These are phyloP conservation scores for Myriosclerotinia scirpicola DNA, from an alignment of 2,329 filamentous ascomycete genomes.

Conservation along the genomic window DNA sequence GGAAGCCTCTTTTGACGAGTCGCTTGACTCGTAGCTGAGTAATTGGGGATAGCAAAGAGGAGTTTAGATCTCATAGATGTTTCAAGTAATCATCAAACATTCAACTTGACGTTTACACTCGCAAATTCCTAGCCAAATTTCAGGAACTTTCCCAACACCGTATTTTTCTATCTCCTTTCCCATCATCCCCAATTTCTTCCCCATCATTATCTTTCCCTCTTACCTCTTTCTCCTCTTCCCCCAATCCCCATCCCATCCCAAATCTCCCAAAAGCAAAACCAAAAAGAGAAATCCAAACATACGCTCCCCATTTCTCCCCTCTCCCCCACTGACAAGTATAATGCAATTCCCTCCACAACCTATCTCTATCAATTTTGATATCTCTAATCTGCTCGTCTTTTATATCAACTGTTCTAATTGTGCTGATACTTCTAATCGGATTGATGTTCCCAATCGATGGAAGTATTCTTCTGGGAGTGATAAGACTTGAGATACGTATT, in stretches of 20 bases:
- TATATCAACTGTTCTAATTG: slow-evolving; percentile 40
- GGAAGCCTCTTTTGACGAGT: too few relatives aligned
- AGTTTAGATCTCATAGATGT: too few relatives aligned
- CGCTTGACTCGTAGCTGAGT: neutral
- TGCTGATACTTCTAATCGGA: neutral
- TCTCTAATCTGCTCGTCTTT: slow-evolving; percentile 51
- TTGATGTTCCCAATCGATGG: neutral
- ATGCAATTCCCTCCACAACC: slow-evolving; percentile 64
- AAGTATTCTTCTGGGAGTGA: neutral
- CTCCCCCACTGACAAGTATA: slow-evolving; percentile 65
- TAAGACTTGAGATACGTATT: neutral
- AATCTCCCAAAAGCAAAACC: too few relatives aligned
- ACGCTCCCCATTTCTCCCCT: slow-evolving; percentile 67
- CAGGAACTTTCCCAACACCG: neutral
- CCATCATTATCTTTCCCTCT: too few relatives aligned
- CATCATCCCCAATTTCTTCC: too few relatives aligned
- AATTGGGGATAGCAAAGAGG: neutral
- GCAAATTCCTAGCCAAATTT: neutral
- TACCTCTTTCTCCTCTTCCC: too few relatives aligned
- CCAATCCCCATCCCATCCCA: neutral
- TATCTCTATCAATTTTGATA: slow-evolving; percentile 57
- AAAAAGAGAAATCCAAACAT: slow-evolving; percentile 41
- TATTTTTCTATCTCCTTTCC: too few relatives aligned
- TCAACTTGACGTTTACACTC: neutral
- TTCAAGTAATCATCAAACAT: neutral